Base-by-base conservation (phyloP, 1,284 basidiomycete genomes). In the Pseudozyma hubeiensis region DNA sequence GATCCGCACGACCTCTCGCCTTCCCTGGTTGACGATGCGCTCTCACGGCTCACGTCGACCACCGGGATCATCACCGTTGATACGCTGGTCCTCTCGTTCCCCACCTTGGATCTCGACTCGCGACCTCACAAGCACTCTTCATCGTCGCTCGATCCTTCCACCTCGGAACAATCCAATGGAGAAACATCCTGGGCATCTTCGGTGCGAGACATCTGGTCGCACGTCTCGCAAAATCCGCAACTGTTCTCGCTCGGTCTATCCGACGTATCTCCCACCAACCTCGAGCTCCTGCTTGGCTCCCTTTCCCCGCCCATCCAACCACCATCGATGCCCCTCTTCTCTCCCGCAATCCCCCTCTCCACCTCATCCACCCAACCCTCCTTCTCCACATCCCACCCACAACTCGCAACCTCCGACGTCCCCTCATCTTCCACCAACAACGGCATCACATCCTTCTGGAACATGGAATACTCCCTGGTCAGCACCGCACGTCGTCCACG, bases 61-160 rank as follows among this genome's bases (percentile, higher is more conserved):
- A 81, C 80, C 7, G 78, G 78, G 1, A 64, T 81, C 40, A 74
- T 77, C 50, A 79, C 74, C 13, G 46, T 80, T 35, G 80, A 81
- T 33, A 80, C 78, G 3, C 48, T 80, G 17, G 63, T 81, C 1
- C 55, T 81, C 1, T 35, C 73, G 1, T 81, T 81, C 37, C 75
- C 76, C 0, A 60, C 60, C 0, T 35, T 69, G 11, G 63, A 76
- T 45, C 63, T 79, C 6, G 77, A 77, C 19, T 62, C 56, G 16
- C 39, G 50, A 37, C 54, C 56, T 34, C 51, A 60, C 19, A 53
- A 41, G 29, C 53, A 53, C 29, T 40, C 57, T 14, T 14, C 40
- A 9, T 31, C 57, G 30, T 31, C 34, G 16, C 34, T 48, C 19
- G 49, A 65, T 7, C 14, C 51, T 24, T 35, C 31, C 7, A 2